Evolutionary conservation across 257 asterid species (phyloP).

Genomic region (Salvia miltiorrhiza): DNA sequence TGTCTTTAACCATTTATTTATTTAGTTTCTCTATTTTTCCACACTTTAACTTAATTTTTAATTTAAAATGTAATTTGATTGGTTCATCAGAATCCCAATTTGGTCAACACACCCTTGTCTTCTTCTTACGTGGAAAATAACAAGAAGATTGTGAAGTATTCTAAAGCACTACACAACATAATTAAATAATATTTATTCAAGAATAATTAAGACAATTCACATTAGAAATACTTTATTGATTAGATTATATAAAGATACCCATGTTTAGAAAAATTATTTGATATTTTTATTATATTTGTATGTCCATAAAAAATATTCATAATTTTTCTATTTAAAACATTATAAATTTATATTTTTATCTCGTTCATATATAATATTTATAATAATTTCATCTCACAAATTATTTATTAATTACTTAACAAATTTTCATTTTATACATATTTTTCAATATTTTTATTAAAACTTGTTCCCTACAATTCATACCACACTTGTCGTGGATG

Average conservation of each 20-base stretch:
- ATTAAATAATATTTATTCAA: not conserved
- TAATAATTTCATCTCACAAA: too few species aligned
- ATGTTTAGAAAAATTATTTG: too few species aligned
- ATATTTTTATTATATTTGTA: too few species aligned
- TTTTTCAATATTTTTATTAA: too few species aligned
- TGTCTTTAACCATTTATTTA: conserved; percentile 17
- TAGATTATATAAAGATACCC: not conserved
- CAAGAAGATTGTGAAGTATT: not conserved
- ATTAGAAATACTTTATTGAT: not conserved
- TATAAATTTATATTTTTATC: too few species aligned
- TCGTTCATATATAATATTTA: too few species aligned
- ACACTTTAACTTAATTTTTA: not conserved
- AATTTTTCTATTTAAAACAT: too few species aligned
- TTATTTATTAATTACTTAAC: too few species aligned
- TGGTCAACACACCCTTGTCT: conserved; percentile 18
- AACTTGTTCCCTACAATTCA: too few species aligned
- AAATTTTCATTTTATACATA: too few species aligned
- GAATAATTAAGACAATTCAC: not conserved
- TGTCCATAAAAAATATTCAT: too few species aligned
- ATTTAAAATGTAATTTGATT: not conserved
- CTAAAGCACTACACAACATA: not conserved
- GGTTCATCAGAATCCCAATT: conserved; percentile 23
- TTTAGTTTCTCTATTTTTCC: not conserved
- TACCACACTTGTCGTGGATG: too few species aligned
- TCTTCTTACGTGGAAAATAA: not conserved